A percentile compares a stretch with the other conserved stretches of the same genome.
phyloP scores from a whole-genome alignment of 1,284 basidiomycete species.

The Ceratobasidium sp. region DNA sequence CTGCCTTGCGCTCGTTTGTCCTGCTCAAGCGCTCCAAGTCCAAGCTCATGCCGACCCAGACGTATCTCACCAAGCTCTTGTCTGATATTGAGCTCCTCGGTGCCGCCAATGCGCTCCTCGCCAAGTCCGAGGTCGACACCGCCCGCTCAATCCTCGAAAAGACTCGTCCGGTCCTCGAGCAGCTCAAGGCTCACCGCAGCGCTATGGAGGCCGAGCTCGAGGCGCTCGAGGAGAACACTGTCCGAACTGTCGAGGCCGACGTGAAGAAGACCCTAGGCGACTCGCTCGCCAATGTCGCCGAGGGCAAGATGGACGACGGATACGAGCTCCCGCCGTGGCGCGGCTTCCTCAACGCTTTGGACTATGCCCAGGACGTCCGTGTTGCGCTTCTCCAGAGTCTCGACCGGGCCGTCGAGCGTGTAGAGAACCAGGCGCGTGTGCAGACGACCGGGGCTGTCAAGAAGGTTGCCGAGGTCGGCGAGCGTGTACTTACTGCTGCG shows the following conservation, averaged over 20 bases:
- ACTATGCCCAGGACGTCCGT: constrained; percentile 77
- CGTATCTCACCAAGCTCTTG: constrained; percentile 90
- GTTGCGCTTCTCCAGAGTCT: constrained; percentile 63
- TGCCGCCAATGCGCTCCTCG: constrained; percentile 86
- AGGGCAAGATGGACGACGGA: constrained; percentile 68
- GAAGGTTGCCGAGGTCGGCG: constrained; percentile 75
- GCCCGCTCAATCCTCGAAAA: constrained; percentile 78
- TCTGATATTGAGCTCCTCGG: constrained; percentile 90
- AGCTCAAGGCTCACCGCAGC: constrained; percentile 81
- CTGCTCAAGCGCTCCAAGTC: constrained; percentile 94
- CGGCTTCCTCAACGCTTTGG: constrained; percentile 87
- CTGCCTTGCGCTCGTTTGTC: constrained; percentile 94
- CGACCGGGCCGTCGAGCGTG: constrained; percentile 81
- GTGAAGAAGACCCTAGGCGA: constrained; percentile 72
- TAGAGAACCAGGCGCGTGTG: constrained; percentile 85
- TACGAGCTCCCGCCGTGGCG: constrained; percentile 81
- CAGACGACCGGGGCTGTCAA: constrained; percentile 77
- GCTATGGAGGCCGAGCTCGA: constrained; percentile 83
- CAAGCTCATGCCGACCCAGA: constrained; percentile 95
- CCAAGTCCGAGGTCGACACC: constrained; percentile 79
- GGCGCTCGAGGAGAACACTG: constrained; percentile 80
- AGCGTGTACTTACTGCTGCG: constrained; percentile 68
- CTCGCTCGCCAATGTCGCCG: constrained; percentile 82
- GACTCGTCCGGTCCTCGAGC: constrained; percentile 85
- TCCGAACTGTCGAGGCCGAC: constrained; percentile 64